Percentiles rank a stretch among this genome's conserved stretches.
Evolutionary conservation across 192 early-diverging fungal genomes (phyloP).

Genomic region (Coemansia sp.): DNA sequence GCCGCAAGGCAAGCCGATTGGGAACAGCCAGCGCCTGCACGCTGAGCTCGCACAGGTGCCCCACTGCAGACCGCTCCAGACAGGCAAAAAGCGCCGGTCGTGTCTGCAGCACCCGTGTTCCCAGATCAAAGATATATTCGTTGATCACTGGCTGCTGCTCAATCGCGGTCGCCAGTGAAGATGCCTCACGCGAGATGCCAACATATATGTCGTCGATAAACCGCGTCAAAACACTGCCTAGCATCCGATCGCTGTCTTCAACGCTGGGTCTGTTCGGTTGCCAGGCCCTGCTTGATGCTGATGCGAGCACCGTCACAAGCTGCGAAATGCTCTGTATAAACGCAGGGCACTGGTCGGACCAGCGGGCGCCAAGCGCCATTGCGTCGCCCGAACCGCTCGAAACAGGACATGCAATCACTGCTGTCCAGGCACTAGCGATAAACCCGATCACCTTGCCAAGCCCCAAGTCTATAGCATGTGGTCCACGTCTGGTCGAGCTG

Average conservation of each 20-base stretch:
- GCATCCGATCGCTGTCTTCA: slow-evolving; percentile 21
- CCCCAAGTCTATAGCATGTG: slow-evolving; percentile 31
- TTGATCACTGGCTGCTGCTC: slow-evolving; percentile 49
- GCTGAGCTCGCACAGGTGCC: slow-evolving; percentile 36
- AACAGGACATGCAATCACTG: slow-evolving; percentile 13
- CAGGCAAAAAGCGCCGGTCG: slow-evolving; percentile 20
- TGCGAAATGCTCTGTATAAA: slow-evolving; percentile 42
- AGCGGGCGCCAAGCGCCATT: slow-evolving; percentile 17
- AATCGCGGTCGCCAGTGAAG: slow-evolving; percentile 15
- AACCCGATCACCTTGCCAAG: slow-evolving; percentile 23
- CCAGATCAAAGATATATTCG: slow-evolving; percentile 39
- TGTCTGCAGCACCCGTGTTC: slow-evolving; percentile 32
- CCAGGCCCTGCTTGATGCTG: slow-evolving; percentile 11
- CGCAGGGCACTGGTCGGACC: slow-evolving; percentile 46
- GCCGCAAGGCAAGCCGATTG: slow-evolving; percentile 43
- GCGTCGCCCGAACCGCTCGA: background rate
- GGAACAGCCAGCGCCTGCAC: slow-evolving; percentile 43
- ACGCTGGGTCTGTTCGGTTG: slow-evolving; percentile 7
- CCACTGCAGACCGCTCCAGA: slow-evolving; percentile 11
- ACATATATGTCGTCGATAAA: slow-evolving; percentile 24
- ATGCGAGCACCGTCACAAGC: slow-evolving; percentile 27
- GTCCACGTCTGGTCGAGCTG: slow-evolving; percentile 37
- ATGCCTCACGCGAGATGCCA: slow-evolving; percentile 29
- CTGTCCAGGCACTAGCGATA: slow-evolving; percentile 28
- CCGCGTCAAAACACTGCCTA: slow-evolving; percentile 37